A percentile compares a stretch with the other conserved stretches of the same genome.
These are phyloP conservation scores for Oryza brachyantha DNA, from an alignment of 176 grass and related monocot species.

Conservation along the genomic window DNA sequence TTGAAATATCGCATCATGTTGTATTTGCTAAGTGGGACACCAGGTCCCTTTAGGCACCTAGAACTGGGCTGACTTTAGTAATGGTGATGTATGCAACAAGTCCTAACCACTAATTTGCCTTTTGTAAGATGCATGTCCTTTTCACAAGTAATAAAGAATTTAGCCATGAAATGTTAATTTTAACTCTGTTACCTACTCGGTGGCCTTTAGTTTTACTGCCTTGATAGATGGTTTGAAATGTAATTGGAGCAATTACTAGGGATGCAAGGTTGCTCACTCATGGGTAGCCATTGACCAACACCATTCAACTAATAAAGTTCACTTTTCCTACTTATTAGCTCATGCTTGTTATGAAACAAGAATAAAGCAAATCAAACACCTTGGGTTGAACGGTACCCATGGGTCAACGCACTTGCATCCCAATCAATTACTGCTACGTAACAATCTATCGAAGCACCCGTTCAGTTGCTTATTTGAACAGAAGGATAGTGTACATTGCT, in stretches of 20 bases:
- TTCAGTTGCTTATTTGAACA: not conserved
- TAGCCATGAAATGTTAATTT: conserved; percentile 6
- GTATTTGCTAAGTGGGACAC: no score
- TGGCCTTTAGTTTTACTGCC: not conserved
- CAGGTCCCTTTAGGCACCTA: not conserved
- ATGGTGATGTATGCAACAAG: not conserved
- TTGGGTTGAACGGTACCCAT: not conserved
- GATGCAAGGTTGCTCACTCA: not conserved
- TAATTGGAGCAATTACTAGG: not conserved
- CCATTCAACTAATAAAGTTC: not conserved
- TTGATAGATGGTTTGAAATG: not conserved
- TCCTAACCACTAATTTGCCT: not conserved
- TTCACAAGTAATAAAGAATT: not conserved
- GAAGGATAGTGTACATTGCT: no score
- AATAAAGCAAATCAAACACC: not conserved
- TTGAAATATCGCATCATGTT: not conserved
- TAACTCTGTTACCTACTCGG: conserved; percentile 4
- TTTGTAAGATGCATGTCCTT: not conserved
- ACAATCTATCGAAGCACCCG: not conserved
- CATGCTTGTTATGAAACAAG: not conserved
- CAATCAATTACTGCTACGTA: not conserved
- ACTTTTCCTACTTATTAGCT: not conserved
- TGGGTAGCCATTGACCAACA: not conserved
- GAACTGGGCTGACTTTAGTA: not conserved
- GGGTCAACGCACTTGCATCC: not conserved